These are phyloP conservation scores for Neofusicoccum sp. DNA, from an alignment of 2,329 filamentous ascomycete genomes.

Conservation along the genomic window DNA sequence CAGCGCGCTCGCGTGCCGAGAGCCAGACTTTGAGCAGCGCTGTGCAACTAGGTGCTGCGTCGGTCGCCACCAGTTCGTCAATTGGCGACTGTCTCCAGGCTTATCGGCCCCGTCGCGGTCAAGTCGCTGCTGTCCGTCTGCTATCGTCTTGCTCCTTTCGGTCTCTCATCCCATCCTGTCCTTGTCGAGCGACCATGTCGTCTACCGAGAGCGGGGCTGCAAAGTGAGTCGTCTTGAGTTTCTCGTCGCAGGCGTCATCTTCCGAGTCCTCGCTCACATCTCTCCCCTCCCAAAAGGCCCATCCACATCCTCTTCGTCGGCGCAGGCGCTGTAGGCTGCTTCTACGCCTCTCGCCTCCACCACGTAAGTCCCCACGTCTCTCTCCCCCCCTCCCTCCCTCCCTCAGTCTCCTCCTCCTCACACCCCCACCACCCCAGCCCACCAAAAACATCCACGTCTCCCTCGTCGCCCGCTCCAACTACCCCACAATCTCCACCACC, in stretches of 20 bases:
- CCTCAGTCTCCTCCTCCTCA: not conserved
- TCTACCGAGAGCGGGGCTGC: not conserved
- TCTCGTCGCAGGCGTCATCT: not conserved
- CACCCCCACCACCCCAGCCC: conserved; percentile 2
- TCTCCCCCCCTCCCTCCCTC: not conserved
- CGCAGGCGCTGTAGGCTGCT: conserved; percentile 69
- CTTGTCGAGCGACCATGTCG: not conserved
- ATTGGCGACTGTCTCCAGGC: not conserved
- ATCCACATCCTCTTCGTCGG: conserved; percentile 65
- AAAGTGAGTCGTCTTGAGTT: not conserved
- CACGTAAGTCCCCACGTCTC: conserved; percentile 40
- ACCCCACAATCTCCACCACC: conserved; percentile 57
- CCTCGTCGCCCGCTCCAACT: conserved; percentile 73
- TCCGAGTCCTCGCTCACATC: not conserved
- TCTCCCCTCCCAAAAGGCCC: conserved; percentile 16
- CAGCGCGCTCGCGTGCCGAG: not conserved
- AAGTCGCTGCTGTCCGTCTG: not conserved
- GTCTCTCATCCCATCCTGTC: not conserved
- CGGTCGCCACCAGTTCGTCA: not conserved
- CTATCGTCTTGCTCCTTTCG: not conserved
- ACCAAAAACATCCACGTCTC: conserved; percentile 57
- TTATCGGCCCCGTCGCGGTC: no score
- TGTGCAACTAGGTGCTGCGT: not conserved
- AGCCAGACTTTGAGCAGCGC: not conserved
- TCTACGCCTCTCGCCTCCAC: conserved; percentile 68